Base-by-base conservation (phyloP, 2,329 filamentous ascomycete genomes). In the Macrophomina phaseolina region DNA sequence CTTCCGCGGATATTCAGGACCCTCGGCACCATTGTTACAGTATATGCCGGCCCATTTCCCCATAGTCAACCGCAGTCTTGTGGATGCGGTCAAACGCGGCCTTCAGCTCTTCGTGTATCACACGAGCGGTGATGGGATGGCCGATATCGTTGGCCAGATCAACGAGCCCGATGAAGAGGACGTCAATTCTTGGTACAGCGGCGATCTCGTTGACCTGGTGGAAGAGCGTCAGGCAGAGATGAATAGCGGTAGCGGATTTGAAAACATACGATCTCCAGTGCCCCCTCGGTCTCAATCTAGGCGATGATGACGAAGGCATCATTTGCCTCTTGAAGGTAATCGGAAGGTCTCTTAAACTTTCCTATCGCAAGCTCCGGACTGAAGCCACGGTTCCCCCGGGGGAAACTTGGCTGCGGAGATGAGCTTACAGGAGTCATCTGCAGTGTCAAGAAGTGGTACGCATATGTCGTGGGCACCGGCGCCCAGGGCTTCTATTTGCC, bases 121-220 rank as follows among this genome's bases (percentile, higher is more conserved):
- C 77, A 4, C 78, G 78, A 2, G 77, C 76, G 2, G 83, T 23
- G 14, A 86, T 83, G 0, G 85, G 84, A 64, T 83, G 79, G 2
- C 85, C 85, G 61, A 87, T 86, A 62, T 84, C 85, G 71, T 86
- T 87, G 28, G 85, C 85, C 0, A 87, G 75, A 75, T 87, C 85
- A 74, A 83, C 86, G 2, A 84, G 85, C 0, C 85, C 85, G 64
- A 86, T 80, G 30, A 87, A 79, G 5, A 87, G 73, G 32, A 83
- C 82, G 67, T 86, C 84, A 6, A 86, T 81, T 2, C 85, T 84
- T 2, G 81, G 80, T 3, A 86, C 77, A 11, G 81, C 80, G 12
- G 85, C 84, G 66, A 86, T 86, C 63, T 82, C 82, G 38, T 81
- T 77, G 14, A 63, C 51, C 46, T 51, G 38, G 14, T 51, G 23